Conservation (phyloP, 306 rosid genomes). For the Cucurbita moschata region DNA sequence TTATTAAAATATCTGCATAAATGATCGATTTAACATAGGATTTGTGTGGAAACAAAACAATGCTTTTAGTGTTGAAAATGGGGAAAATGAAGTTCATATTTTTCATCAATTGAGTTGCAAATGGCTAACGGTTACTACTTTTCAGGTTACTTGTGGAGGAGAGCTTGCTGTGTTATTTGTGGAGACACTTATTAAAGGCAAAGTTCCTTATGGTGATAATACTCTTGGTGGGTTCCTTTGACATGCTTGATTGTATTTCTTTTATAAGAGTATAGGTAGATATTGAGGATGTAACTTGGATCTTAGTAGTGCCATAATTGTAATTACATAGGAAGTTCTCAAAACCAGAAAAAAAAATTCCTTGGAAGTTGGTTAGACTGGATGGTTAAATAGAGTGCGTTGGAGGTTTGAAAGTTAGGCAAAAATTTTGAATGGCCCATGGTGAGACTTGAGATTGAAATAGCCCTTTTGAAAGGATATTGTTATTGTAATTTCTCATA, state of each 20-base stretch:
- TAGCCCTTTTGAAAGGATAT: not conserved
- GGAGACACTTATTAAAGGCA: slow-evolving; percentile 73
- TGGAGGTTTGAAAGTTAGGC: not conserved
- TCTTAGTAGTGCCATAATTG: not conserved
- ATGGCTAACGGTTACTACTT: not conserved
- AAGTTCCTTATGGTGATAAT: slow-evolving; percentile 45
- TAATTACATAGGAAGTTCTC: not conserved
- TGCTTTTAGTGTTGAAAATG: not conserved
- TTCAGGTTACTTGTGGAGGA: slow-evolving; percentile 87
- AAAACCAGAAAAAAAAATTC: not conserved
- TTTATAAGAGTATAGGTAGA: not conserved
- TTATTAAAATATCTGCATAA: not conserved
- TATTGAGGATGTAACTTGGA: not conserved
- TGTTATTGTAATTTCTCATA: not conserved
- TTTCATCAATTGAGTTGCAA: not conserved
- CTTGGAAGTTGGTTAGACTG: not conserved
- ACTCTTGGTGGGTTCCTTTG: slow-evolving; percentile 52
- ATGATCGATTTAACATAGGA: not conserved
- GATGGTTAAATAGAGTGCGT: not conserved
- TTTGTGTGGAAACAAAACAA: not conserved
- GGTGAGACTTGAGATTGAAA: not conserved
- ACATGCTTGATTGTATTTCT: not conserved
- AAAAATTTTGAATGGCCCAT: not conserved
- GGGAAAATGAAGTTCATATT: not conserved
- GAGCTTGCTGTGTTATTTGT: slow-evolving; percentile 86